Evolutionary conservation across 2,329 filamentous ascomycete species (phyloP), one percentile per base, ranked within the genome.

Genomic region (Fusarium illudens): DNA sequence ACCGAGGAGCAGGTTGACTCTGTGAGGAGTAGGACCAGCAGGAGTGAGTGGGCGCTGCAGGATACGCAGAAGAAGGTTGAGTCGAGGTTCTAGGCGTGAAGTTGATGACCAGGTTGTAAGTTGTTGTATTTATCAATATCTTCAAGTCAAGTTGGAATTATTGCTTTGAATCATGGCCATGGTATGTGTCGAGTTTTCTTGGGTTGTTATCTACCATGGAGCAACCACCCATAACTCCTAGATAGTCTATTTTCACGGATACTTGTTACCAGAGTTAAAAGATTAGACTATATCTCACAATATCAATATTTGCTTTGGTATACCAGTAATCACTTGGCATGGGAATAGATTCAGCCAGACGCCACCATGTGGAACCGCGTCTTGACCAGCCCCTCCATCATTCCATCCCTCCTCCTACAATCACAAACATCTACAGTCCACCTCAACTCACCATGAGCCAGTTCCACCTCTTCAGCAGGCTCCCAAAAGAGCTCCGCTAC

Each of bases 21-120:
- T 20, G 87, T 93, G 71, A 90, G 91, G 75, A 93, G 90, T 83
- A 90, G 86, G 79, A 86, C 82, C 37, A 79, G 84, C 72, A 79
- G 78, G 48, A 90, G 86, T 75, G 88, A 89, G 19, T 97, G 91
- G 90, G 94, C 94, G 49, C 73, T 97, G 81, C 88, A 90, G 75
- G 92, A 96, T 52, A 79, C 79, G 25, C 71, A 77, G 73, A 65
- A 79, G 22, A 81, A 81, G 77, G 79, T 82, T n/a, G 73, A 78
- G 73, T 72, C 79, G 48, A 71, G 77, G 63, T 80, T 80, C 49
- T 80, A 70, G 52, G 50, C 4, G 25, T 20, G 15, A 32, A 6
- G 17, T 32, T 27, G 5, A 13, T 19, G 11, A 27, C 3, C 17
- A 19, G 6, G 29, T 30, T 19, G 44, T 17, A 15, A 17, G n/a